Evolutionary conservation across 2,329 filamentous ascomycete species (phyloP).

Genomic region (Ceratocystis harringtonii): DNA sequence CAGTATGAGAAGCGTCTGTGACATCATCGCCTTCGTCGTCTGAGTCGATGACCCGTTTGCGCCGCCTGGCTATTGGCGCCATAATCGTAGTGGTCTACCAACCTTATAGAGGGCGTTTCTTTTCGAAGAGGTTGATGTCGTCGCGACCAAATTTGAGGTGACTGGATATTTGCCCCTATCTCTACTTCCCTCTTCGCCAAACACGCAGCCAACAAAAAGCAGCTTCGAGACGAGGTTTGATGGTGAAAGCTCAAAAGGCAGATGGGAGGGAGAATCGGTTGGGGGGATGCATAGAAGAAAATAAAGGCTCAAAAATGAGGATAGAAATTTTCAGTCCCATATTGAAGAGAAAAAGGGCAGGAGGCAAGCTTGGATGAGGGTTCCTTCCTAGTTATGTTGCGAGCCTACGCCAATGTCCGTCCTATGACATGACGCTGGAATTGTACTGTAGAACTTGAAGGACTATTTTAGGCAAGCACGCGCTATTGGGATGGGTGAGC

Average conservation of each 20-base stretch:
- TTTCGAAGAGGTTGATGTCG: not conserved
- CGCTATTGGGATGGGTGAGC: not conserved
- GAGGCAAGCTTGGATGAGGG: constrained; percentile 11
- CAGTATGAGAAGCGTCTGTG: constrained; percentile 34
- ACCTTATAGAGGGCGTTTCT: not conserved
- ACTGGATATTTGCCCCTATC: not conserved
- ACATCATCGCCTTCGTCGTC: constrained; percentile 38
- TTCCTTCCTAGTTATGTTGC: not conserved
- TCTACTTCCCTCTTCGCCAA: not conserved
- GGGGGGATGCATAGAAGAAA: not conserved
- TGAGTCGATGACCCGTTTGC: constrained; percentile 37
- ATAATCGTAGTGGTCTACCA: constrained; percentile 25
- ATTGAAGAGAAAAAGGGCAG: not conserved
- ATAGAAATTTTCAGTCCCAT: not conserved
- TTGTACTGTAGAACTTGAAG: not conserved
- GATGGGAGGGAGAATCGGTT: not conserved
- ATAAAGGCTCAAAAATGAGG: not conserved
- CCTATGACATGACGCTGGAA: not conserved
- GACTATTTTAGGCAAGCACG: constrained; percentile 1
- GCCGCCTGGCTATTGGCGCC: constrained; percentile 44
- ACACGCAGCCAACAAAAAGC: not conserved
- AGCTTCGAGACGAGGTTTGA: not conserved
- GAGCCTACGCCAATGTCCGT: not conserved
- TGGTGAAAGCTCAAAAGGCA: constrained; percentile 17
- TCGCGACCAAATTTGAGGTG: not conserved